Evolutionary conservation across 495 filamentous ascomycete species (phyloP).

Genomic region (Lasiosphaeria miniovina): DNA sequence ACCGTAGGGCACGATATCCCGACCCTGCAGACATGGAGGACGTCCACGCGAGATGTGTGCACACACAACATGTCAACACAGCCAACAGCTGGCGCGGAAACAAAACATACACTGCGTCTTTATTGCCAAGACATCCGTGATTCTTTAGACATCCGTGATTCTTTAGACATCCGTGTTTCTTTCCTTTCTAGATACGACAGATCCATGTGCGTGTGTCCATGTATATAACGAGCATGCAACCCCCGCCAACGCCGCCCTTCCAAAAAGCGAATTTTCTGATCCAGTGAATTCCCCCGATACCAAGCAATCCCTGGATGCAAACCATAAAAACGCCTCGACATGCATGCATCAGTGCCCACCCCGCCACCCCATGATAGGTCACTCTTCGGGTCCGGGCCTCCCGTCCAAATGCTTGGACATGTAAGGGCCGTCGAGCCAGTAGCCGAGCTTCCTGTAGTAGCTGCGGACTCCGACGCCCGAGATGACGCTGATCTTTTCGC

Average conservation of each 20-base stretch:
- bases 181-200: background rate
- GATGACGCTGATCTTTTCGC: constrained; percentile 90
- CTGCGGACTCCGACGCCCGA: constrained; percentile 90
- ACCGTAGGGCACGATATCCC: too few species aligned
- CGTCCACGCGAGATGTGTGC: too few species aligned
- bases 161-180: background rate
- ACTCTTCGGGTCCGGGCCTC: constrained; percentile 26
- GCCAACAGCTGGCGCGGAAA: too few species aligned
- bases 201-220: background rate
- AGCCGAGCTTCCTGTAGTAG: constrained; percentile 91
- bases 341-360: background rate
- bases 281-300: background rate
- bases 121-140: too few species aligned
- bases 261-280: background rate
- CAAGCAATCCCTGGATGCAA: background rate
- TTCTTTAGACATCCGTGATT: background rate
- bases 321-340: background rate
- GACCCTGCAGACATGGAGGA: too few species aligned
- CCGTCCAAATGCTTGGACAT: constrained; percentile 72
- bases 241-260: background rate
- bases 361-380: background rate
- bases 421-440: constrained; percentile 85
- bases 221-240: background rate
- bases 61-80: too few species aligned
- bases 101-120: too few species aligned